Evolutionary conservation across 768 basidiomycete genomes (phyloP).

Genomic region (Tylopilus vinaceipallidus): DNA sequence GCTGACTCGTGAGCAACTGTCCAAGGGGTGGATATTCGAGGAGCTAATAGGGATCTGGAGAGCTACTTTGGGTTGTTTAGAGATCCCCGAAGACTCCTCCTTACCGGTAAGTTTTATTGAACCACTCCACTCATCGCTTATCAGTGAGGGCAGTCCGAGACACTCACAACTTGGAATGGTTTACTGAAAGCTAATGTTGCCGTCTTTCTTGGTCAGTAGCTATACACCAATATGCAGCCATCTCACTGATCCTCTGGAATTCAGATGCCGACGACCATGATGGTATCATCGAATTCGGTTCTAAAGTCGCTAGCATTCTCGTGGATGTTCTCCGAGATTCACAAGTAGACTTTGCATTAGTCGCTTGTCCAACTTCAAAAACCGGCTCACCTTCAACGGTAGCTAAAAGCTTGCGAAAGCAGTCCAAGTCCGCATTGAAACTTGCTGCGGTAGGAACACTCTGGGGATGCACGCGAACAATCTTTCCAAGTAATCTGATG

Average conservation of each 20-base stretch:
- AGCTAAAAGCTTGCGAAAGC: constrained; percentile 6
- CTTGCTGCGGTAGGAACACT: constrained; percentile 57
- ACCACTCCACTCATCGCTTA: not conserved
- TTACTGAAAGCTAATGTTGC: constrained; percentile 50
- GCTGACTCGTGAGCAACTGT: constrained; percentile 58
- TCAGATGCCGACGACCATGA: constrained; percentile 45
- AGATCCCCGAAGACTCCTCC: constrained; percentile 42
- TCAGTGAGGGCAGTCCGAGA: constrained; percentile 37
- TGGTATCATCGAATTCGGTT: constrained; percentile 38
- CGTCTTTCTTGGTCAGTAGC: constrained; percentile 51
- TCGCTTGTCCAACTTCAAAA: constrained; percentile 19
- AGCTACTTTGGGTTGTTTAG: constrained; percentile 41
- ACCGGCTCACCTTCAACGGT: constrained; percentile 2
- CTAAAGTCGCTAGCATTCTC: constrained; percentile 42
- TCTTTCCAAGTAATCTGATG: constrained; percentile 44
- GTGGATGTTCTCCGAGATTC: constrained; percentile 47
- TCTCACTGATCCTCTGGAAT: constrained; percentile 6
- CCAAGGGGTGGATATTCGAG: constrained; percentile 49
- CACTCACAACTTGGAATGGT: constrained; percentile 56
- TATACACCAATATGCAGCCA: constrained; percentile 3
- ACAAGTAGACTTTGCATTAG: constrained; percentile 41
- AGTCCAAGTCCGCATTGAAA: constrained; percentile 50
- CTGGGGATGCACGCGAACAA: constrained; percentile 47
- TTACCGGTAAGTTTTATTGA: constrained; percentile 46
- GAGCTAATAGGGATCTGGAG: constrained; percentile 55